phyloP scores from a whole-genome alignment of 768 basidiomycete genomes.

The Tylopilus subfusipes region DNA sequence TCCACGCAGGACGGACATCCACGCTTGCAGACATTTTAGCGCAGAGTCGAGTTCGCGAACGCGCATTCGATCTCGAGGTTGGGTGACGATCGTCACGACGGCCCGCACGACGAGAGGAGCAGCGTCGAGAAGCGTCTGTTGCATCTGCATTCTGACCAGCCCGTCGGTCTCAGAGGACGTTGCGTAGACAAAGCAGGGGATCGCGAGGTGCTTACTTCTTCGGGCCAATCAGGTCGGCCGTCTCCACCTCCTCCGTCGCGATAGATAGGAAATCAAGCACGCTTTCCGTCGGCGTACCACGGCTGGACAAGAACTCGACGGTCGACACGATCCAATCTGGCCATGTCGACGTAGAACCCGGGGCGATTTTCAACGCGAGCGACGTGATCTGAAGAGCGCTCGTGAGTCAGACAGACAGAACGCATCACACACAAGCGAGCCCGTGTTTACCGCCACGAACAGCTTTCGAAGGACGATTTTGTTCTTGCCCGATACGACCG shows the following conservation, averaged over 20 bases:
- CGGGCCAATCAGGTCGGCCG: constrained; percentile 69
- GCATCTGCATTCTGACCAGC: constrained; percentile 52
- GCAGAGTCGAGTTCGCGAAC: constrained; percentile 59
- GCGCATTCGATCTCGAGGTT: constrained; percentile 30
- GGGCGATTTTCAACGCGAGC: constrained; percentile 67
- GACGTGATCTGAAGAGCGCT: constrained; percentile 49
- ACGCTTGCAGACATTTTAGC: constrained; percentile 77
- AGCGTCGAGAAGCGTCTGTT: constrained; percentile 63
- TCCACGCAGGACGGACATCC: constrained; percentile 68
- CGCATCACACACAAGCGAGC: background rate
- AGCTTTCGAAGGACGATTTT: constrained; percentile 82
- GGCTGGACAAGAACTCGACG: constrained; percentile 56
- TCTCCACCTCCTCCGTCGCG: constrained; percentile 76
- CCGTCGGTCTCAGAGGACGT: constrained; percentile 9
- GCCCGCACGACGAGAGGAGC: constrained; percentile 69
- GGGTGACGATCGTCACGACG: constrained; percentile 54
- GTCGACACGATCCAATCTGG: constrained; percentile 73
- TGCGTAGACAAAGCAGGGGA: background rate
- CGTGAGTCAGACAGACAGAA: constrained; percentile 12
- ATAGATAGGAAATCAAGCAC: constrained; percentile 78
- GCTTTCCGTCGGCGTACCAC: constrained; percentile 55
- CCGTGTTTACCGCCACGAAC: constrained; percentile 67
- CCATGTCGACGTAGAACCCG: constrained; percentile 59
- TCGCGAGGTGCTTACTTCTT: constrained; percentile 56
- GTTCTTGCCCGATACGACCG: constrained; percentile 53